Evolutionary conservation across 2,329 filamentous ascomycete species (phyloP), one percentile per base, ranked within the genome.

Genomic region (Penicillium nordicum): DNA sequence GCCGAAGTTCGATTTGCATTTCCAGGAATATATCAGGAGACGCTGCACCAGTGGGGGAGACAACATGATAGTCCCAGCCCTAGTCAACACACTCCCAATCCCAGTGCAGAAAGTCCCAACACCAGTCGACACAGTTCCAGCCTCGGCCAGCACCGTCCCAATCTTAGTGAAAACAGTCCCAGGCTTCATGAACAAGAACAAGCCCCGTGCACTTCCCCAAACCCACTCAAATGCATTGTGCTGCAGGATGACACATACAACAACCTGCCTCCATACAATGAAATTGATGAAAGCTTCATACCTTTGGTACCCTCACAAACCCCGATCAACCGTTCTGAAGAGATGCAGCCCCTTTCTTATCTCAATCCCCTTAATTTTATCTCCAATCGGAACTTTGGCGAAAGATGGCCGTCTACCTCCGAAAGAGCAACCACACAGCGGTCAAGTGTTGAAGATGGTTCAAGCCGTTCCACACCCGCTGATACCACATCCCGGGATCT

Each of bases 1-100:
- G 57, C 49, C 6, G 57, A 61, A 25, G 59, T 62, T 14, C 38
- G 30, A 25, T 50, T 66, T 45, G 63, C 61, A 11, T 66, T 65
- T 25, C 63, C 63, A 9, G 63, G 59, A 27, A 10, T 64, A 0
- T 61, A 64, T 21, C 61, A 58, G 12, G 63, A 58, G 18, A 36
- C 62, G 14, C 30, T 64, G 1, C 53, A 61, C 16, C 62, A 66
- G 30, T 66, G 62, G 59, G 25, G 27, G 4, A 53, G 47, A 32
- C 50, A 52, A 34, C 16, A 18, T 34, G 29, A 14, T 36, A 43
- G 18, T n/a, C 25, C 25, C 5, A 21, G 8, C 29, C 38, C 16
- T 6, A 44, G 11, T 23, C 38, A 27, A 5, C n/a, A 34, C 12
- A 27, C 8, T 21, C 7, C 38, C 10, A 16, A 12, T 4, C n/a